A percentile compares a stretch with the other conserved stretches of the same genome.
These are phyloP conservation scores for Sphaerulina musiva DNA, from an alignment of 2,329 filamentous ascomycete species.

Conservation along the genomic window DNA sequence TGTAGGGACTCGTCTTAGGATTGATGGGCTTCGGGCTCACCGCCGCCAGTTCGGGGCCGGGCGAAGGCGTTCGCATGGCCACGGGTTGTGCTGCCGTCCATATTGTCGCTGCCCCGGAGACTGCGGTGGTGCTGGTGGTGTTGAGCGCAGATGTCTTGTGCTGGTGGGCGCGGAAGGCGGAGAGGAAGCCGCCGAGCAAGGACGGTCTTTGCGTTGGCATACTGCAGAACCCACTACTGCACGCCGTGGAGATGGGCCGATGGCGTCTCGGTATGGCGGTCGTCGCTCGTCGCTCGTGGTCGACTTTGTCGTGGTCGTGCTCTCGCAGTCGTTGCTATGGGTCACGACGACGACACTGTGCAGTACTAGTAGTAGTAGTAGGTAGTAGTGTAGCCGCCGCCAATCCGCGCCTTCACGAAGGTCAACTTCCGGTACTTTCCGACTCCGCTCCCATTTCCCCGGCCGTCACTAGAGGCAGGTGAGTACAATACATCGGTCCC, in stretches of 20 bases:
- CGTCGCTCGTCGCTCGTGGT: not conserved
- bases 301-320: too few species aligned
- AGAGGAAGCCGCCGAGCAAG: conserved; percentile 61
- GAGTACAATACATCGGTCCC: too few species aligned
- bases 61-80: conserved; percentile 17
- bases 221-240: not conserved
- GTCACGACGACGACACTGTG: not conserved
- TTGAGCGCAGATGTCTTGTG: conserved; percentile 46
- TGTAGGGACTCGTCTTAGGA: conserved; percentile 37
- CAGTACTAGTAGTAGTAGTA: not conserved
- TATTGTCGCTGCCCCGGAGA: conserved; percentile 34
- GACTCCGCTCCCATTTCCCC: not conserved
- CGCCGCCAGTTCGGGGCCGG: conserved; percentile 19
- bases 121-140: conserved; percentile 25
- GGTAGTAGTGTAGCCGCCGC: conserved; percentile 5
- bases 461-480: too few species aligned
- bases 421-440: not conserved
- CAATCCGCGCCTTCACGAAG: conserved; percentile 3
- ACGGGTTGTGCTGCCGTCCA: conserved; percentile 25
- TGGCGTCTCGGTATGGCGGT: not conserved
- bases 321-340: too few species aligned
- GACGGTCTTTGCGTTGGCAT: conserved; percentile 59
- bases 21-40: conserved; percentile 44
- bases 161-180: conserved; percentile 59
- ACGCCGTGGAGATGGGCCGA: not conserved